Conservation (phyloP, 495 filamentous ascomycete genomes). For the Aspergillus sparsus region DNA sequence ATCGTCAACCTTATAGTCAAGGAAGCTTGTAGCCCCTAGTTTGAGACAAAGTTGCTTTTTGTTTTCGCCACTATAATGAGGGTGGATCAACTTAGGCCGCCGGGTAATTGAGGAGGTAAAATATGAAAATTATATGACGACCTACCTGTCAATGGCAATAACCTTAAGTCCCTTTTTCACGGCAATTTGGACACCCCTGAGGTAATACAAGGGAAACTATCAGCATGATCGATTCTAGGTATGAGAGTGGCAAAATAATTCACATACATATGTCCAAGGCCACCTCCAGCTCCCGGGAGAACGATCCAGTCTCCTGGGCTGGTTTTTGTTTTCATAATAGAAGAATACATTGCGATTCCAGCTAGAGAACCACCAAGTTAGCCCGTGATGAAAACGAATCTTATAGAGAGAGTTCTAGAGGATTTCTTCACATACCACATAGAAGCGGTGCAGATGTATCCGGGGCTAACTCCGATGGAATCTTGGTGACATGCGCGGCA, state of each 20-base stretch:
- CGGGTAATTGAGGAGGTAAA: background rate
- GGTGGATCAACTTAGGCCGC: background rate
- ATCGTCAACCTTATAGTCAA: slow-evolving; percentile 44
- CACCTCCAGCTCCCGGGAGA: slow-evolving; percentile 46
- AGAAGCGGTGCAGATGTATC: slow-evolving; percentile 43
- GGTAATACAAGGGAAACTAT: background rate
- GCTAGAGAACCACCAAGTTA: slow-evolving; percentile 21
- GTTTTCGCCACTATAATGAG: slow-evolving; percentile 35
- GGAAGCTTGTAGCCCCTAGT: slow-evolving; percentile 40
- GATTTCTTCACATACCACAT: slow-evolving; percentile 34
- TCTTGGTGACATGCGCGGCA: slow-evolving; percentile 43
- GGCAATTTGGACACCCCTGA: slow-evolving; percentile 48
- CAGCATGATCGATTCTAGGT: background rate
- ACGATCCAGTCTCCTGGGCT: slow-evolving; percentile 44
- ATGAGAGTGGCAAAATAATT: background rate
- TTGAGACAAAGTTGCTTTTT: slow-evolving; percentile 44
- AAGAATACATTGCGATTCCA: slow-evolving; percentile 52
- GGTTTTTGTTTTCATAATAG: slow-evolving; percentile 46
- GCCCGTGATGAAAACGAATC: too few species aligned
- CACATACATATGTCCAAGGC: slow-evolving; percentile 46
- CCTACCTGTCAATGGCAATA: slow-evolving; percentile 47
- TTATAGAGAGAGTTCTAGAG: too few species aligned
- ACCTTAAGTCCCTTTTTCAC: slow-evolving; percentile 43
- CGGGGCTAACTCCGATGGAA: slow-evolving; percentile 35
- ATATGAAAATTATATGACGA: background rate